Percentiles rank a stretch among this genome's conserved stretches.
Conservation (phyloP, 2,329 filamentous ascomycete species). For the Magnaporthiopsis rhizophila region DNA sequence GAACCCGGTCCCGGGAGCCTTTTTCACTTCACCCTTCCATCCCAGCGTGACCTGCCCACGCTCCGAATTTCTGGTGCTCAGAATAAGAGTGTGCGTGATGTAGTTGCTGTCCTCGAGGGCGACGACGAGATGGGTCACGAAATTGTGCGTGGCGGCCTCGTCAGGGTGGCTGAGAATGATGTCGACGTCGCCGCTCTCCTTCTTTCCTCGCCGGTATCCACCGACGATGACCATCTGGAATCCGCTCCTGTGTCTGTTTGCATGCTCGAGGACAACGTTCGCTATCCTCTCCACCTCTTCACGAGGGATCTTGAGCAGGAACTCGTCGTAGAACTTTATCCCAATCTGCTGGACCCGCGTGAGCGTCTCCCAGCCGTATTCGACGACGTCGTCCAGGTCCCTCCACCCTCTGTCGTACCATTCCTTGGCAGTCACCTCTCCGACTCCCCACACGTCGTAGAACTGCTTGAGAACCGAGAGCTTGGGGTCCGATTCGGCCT, state of each 20-base stretch:
- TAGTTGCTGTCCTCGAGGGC: constrained; percentile 60
- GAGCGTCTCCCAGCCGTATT: constrained; percentile 69
- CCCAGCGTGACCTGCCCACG: constrained; percentile 56
- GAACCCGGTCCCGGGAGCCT: constrained; percentile 53
- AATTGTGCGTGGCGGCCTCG: constrained; percentile 55
- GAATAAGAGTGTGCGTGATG: constrained; percentile 73
- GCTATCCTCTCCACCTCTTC: constrained; percentile 66
- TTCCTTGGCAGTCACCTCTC: constrained; percentile 67
- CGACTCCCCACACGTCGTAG: constrained; percentile 88
- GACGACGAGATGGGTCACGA: constrained; percentile 64
- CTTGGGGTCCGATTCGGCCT: constrained; percentile 55
- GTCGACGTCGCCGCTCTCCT: constrained; percentile 72
- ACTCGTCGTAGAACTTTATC: constrained; percentile 87
- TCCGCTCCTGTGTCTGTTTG: constrained; percentile 50
- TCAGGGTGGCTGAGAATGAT: constrained; percentile 75
- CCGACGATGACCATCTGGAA: constrained; percentile 61
- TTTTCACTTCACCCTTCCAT: constrained; percentile 37
- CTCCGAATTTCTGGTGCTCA: constrained; percentile 62
- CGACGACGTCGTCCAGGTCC: constrained; percentile 78
- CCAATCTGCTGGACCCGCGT: constrained; percentile 86
- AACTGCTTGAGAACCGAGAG: constrained; percentile 62
- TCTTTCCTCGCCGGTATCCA: constrained; percentile 73
- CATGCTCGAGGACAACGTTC: constrained; percentile 54
- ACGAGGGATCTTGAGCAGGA: constrained; percentile 63
- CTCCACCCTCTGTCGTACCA: constrained; percentile 77